Evolutionary conservation across 2,329 filamentous ascomycete genomes (phyloP).

Genomic region (Cladosporium velox): DNA sequence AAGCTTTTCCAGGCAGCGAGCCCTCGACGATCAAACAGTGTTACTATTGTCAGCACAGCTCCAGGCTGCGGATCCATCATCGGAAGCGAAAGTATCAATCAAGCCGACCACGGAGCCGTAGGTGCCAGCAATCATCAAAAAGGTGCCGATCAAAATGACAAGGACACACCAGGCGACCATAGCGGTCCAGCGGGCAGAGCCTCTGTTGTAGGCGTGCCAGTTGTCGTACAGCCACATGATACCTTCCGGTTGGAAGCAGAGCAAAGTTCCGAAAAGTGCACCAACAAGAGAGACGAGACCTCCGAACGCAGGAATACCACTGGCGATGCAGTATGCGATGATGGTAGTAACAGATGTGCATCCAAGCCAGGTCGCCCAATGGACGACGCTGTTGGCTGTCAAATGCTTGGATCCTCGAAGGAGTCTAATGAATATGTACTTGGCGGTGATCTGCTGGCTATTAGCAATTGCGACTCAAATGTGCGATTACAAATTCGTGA

Average conservation of each 20-base stretch:
- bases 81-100: constrained; percentile 31
- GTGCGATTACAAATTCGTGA: not conserved
- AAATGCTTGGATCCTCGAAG: constrained; percentile 32
- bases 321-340: constrained; percentile 30
- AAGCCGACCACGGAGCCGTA: constrained; percentile 48
- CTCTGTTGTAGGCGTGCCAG: constrained; percentile 42
- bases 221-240: constrained; percentile 50
- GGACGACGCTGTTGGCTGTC: constrained; percentile 23
- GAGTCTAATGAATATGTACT: constrained; percentile 34
- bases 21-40: constrained; percentile 26
- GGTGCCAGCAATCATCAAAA: constrained; percentile 52
- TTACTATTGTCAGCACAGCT: constrained; percentile 35
- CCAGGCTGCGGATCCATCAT: constrained; percentile 27
- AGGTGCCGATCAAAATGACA: constrained; percentile 48
- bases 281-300: constrained; percentile 32
- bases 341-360: constrained; percentile 28
- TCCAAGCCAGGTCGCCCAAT: constrained; percentile 25
- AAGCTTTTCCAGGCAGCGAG: not conserved
- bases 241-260: constrained; percentile 39
- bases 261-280: constrained; percentile 30
- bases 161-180: constrained; percentile 46
- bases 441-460: constrained; percentile 27
- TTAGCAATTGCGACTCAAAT: not conserved
- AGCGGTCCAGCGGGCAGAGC: constrained; percentile 34
- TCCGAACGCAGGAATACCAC: constrained; percentile 32